These are phyloP conservation scores for Erodium moschatum DNA, from an alignment of 441 rosid species.

Conservation along the genomic window DNA sequence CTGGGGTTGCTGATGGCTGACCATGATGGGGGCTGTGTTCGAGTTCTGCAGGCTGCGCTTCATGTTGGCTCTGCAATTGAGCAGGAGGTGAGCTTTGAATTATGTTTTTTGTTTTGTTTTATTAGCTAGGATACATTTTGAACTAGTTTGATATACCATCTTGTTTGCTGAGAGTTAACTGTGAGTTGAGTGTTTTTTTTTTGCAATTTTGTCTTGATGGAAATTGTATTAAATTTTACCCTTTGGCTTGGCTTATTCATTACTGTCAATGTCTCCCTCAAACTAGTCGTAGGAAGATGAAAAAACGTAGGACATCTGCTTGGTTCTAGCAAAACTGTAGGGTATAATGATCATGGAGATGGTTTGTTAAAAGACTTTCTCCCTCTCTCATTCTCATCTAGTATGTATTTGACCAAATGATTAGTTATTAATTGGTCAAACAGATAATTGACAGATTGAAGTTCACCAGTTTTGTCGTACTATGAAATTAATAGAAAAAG, in stretches of 20 bases:
- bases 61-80: constrained; percentile 88
- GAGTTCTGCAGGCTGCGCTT: constrained; percentile 65
- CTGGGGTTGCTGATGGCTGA: constrained; percentile 68
- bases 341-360: not conserved
- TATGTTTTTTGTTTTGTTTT: not conserved
- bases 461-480: not conserved
- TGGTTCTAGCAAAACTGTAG: not conserved
- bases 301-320: not conserved
- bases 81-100: constrained; percentile 48
- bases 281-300: no score
- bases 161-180: no score
- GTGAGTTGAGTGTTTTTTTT: no score
- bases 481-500: not conserved
- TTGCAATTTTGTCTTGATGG: no score
- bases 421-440: not conserved
- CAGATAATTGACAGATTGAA: not conserved
- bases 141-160: no score
- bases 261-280: no score
- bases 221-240: no score
- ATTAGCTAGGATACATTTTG: no score
- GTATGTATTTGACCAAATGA: not conserved
- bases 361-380: not conserved
- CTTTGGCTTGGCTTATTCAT: no score
- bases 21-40: constrained; percentile 43
- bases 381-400: not conserved